Evolutionary conservation across 495 filamentous ascomycete species (phyloP).

Genomic region (Xylaria flabelliformis): DNA sequence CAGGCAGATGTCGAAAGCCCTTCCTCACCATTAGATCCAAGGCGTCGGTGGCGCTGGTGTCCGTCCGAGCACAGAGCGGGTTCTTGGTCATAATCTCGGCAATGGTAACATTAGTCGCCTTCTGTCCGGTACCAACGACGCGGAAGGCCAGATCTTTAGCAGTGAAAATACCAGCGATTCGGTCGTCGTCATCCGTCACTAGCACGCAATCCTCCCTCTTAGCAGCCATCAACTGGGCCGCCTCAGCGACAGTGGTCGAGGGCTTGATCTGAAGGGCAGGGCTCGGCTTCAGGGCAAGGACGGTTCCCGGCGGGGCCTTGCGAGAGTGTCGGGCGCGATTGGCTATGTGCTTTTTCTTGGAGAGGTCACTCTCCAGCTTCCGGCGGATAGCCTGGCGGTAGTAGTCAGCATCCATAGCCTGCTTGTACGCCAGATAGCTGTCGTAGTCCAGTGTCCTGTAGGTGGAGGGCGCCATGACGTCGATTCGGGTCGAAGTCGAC

Average conservation of each 20-base stretch:
- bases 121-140: conserved; percentile 91
- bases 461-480: conserved; percentile 6
- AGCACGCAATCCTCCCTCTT: conserved; percentile 99
- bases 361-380: conserved; percentile 96
- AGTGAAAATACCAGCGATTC: conserved; percentile 98
- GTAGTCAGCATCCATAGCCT: conserved; percentile 39
- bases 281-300: conserved; percentile 92
- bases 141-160: conserved; percentile 98
- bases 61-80: conserved; percentile 93
- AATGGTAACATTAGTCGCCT: conserved; percentile 88
- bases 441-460: conserved; percentile 18
- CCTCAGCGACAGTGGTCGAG: conserved; percentile 89
- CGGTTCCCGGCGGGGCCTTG: conserved; percentile 94
- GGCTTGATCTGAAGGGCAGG: conserved; percentile 98
- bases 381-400: conserved; percentile 82
- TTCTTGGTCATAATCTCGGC: conserved; percentile 99
- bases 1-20: conserved; percentile 94
- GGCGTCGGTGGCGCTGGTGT: conserved; percentile 97
- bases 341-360: conserved; percentile 87
- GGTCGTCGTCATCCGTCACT: conserved; percentile 96
- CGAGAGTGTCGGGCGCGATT: conserved; percentile 79
- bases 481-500: background rate
- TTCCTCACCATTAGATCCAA: conserved; percentile 98
- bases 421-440: conserved; percentile 18
- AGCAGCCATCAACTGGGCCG: conserved; percentile 97